Evolutionary conservation across 2,329 filamentous ascomycete species (phyloP).

Genomic region (Hymenoscyphus albidus): DNA sequence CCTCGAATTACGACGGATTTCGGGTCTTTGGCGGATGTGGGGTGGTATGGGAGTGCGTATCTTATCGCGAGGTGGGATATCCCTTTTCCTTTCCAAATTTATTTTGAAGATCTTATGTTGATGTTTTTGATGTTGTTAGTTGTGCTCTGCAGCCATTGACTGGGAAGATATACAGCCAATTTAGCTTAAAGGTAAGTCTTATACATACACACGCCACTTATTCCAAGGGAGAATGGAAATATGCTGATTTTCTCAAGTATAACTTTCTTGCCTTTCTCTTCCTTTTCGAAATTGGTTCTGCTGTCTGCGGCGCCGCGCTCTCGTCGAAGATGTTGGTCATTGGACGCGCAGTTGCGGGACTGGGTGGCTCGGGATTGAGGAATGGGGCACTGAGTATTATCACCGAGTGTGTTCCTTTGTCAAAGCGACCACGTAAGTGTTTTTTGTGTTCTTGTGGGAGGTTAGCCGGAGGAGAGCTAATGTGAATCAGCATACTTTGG

Average conservation of each 20-base stretch:
- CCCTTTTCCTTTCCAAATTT: neutral
- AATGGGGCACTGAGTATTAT: constrained; percentile 50
- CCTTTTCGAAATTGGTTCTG: constrained; percentile 52
- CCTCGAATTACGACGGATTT: constrained; percentile 7
- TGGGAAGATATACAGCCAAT: neutral
- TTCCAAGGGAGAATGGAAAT: neutral
- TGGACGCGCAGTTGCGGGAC: constrained; percentile 50
- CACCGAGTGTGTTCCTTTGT: constrained; percentile 32
- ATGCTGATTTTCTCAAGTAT: neutral
- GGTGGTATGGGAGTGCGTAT: constrained; percentile 7
- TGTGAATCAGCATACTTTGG: neutral
- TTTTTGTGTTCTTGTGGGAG: neutral
- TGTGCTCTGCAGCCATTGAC: neutral
- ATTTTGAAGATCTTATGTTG: neutral
- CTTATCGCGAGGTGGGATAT: neutral
- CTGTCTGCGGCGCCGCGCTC: constrained; percentile 47
- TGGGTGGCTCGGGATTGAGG: constrained; percentile 47
- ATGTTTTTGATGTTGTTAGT: neutral
- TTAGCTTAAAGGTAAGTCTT: constrained; percentile 2
- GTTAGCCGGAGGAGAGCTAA: neutral
- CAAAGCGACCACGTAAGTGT: constrained; percentile 2
- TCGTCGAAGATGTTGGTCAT: constrained; percentile 50
- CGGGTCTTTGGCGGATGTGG: neutral
- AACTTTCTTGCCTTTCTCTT: constrained; percentile 32
- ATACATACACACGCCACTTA: neutral